Percentiles rank a stretch among this genome's conserved stretches.
phyloP scores from a whole-genome alignment of 129 eudicot genomes.

The Apium graveolens region DNA sequence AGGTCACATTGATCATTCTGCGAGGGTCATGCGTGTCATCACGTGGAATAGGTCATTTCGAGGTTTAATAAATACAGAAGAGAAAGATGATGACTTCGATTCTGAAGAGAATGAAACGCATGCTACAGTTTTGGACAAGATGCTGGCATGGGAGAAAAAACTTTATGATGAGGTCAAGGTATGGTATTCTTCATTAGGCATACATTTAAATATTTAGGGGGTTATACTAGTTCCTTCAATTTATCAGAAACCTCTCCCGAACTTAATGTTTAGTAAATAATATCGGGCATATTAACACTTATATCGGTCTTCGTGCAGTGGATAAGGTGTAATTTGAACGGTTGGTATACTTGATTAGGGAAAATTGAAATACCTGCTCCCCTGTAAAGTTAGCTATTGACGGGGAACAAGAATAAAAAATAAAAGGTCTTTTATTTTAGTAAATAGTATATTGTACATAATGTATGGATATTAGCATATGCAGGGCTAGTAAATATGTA shows the following conservation, averaged over 20 bases:
- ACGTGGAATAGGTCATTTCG: slow-evolving; percentile 95
- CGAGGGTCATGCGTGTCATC: slow-evolving; percentile 91
- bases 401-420: too few relatives aligned
- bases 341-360: not conserved
- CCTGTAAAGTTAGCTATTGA: not conserved
- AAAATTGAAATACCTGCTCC: not conserved
- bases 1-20: slow-evolving; percentile 96
- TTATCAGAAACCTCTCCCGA: not conserved
- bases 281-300: not conserved
- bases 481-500: too few relatives aligned
- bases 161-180: slow-evolving; percentile 97
- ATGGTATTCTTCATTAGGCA: slow-evolving; percentile 7
- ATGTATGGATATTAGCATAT: too few relatives aligned
- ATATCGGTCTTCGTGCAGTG: not conserved
- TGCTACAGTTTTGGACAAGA: slow-evolving; percentile 93
- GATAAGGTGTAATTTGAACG: not conserved
- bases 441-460: too few relatives aligned
- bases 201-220: not conserved
- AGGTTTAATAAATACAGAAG: slow-evolving; percentile 64
- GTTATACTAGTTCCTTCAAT: not conserved
- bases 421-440: too few relatives aligned
- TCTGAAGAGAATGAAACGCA: slow-evolving; percentile 96
- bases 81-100: slow-evolving; percentile 72
- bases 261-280: not conserved
- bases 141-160: slow-evolving; percentile 99